Evolutionary conservation across 116 monocot species (phyloP).

Genomic region (Iris pallida): DNA sequence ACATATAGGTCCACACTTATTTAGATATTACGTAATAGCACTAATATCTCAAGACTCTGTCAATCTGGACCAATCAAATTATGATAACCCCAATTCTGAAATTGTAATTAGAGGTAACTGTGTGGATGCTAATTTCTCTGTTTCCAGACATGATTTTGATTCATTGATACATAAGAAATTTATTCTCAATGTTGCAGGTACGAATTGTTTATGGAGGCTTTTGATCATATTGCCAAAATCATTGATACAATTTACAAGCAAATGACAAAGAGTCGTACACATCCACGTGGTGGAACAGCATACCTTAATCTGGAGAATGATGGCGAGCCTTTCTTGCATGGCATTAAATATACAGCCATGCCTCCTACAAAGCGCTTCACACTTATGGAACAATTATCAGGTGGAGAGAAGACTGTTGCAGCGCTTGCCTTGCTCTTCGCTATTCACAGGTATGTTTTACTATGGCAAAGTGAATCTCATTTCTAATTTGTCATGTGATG

Average conservation of each 20-base stretch:
- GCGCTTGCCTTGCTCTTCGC: conserved; percentile 72
- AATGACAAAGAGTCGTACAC: conserved; percentile 71
- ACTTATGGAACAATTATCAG: conserved; percentile 80
- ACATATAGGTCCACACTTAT: no score
- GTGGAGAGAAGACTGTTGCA: conserved; percentile 82
- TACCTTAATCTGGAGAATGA: conserved; percentile 76
- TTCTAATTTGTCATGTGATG: no score
- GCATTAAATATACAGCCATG: conserved; percentile 93
- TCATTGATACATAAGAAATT: no score
- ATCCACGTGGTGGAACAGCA: conserved; percentile 77
- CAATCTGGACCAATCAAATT: no score
- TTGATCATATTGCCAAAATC: conserved; percentile 66
- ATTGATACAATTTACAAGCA: conserved; percentile 82
- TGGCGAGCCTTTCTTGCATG: conserved; percentile 73
- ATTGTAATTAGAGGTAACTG: no score
- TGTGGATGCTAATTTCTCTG: not conserved
- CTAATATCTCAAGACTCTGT: no score
- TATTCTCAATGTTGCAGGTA: conserved; percentile 29
- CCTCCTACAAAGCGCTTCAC: conserved; percentile 81
- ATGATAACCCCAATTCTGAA: no score
- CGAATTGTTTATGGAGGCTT: conserved; percentile 73
- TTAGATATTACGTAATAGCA: no score
- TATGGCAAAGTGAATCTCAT: not conserved
- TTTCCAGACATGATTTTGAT: not conserved
- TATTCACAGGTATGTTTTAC: conserved; percentile 59